phyloP scores from a whole-genome alignment of 306 rosid species.

The Castanea sativa region DNA sequence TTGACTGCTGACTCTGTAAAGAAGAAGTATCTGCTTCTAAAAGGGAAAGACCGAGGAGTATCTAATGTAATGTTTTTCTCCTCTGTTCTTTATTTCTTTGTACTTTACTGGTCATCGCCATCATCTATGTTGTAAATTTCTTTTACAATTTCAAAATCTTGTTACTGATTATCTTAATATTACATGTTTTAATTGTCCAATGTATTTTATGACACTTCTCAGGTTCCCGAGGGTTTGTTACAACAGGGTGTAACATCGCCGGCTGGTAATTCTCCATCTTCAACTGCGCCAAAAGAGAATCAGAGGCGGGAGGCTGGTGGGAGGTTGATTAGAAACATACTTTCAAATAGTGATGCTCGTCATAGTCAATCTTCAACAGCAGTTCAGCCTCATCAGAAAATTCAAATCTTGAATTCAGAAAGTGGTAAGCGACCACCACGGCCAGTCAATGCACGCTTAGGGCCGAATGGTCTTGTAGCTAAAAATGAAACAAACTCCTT shows the following conservation, averaged over 20 bases:
- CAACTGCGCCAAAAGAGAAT: slow-evolving; percentile 58
- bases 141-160: neutral
- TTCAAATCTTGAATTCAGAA: slow-evolving; percentile 60
- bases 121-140: neutral
- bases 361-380: slow-evolving; percentile 51
- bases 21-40: slow-evolving; percentile 77
- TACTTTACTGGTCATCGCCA: slow-evolving; percentile 1
- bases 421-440: slow-evolving; percentile 61
- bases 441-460: slow-evolving; percentile 41
- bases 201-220: slow-evolving; percentile 15
- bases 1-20: slow-evolving; percentile 74
- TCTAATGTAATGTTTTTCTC: slow-evolving; percentile 43
- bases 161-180: neutral
- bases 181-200: neutral
- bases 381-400: slow-evolving; percentile 55
- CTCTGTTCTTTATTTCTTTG: neutral
- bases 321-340: slow-evolving; percentile 70
- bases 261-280: slow-evolving; percentile 44
- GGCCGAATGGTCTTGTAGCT: slow-evolving; percentile 46
- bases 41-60: slow-evolving; percentile 78
- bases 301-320: slow-evolving; percentile 80
- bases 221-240: slow-evolving; percentile 43
- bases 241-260: slow-evolving; percentile 41
- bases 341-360: slow-evolving; percentile 63
- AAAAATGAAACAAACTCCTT: slow-evolving; percentile 44